Base-by-base conservation (phyloP, 139 green algal genomes). In the Raphidocelis subcapitata region DNA sequence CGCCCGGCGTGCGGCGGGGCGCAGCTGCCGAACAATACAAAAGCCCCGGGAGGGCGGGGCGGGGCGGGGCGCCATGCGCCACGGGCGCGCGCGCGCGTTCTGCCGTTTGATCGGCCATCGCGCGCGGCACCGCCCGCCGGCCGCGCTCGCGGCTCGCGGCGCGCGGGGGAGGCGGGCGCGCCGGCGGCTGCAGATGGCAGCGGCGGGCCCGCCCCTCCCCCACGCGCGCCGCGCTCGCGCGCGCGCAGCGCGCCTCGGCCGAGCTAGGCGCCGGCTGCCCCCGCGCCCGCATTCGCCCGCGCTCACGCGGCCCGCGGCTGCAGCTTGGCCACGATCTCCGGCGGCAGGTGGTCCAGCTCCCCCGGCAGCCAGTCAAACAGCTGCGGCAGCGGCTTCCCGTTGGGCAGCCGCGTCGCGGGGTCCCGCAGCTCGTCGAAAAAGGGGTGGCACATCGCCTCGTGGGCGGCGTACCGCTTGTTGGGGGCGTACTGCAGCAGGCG, bases 361-460 rank as follows among this genome's bases (percentile, higher is more conserved):
- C 87, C 87, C 0, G 85, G 82, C 23, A 87, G 79, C 93, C 93
- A 99, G 87, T 98, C 94, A 81, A 94, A 96, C 32, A 99, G 81
- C 28, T 88, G 87, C 28, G 95, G 95, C 54, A 98, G 77, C 18
- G 90, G 54, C 87, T 72, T 69, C 87, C 92, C 92, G 67, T 96
- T 96, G 10, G 92, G 93, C 66, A 98, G 86, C 62, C 73, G 73
- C n/a, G 85, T 91, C 56, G 51, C 77, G 1, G 90, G 90, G 29
- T 97, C 88, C 33, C 94, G 81, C 67, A 99, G 81, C 84, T 98
- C 94, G 64, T 99, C 94, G 70, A 99, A 99, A 83, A 97, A 99
- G 15, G 92, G 82, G 84, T 99, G 94, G 5, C 87, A 85, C 82
- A 97, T 88, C 20, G 90, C 89, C 57, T 92, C 71, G 4, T 94